These are phyloP conservation scores for Boletus edulis DNA, from an alignment of 768 basidiomycete genomes.

Conservation along the genomic window DNA sequence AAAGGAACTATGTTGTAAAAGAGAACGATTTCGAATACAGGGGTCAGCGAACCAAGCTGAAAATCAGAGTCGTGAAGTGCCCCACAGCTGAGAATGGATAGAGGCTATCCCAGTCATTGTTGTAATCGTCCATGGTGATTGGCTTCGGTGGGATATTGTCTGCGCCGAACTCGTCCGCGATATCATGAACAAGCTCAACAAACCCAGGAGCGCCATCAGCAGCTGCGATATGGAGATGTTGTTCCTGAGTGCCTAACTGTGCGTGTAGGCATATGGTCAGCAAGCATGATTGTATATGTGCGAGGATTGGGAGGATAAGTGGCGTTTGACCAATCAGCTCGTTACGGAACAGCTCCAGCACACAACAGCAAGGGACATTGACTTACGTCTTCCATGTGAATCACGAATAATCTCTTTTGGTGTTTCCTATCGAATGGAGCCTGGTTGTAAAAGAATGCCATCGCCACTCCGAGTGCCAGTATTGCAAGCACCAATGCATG, in stretches of 20 bases:
- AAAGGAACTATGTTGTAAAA: conserved; percentile 59
- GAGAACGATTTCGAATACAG: not conserved
- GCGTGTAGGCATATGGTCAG: not conserved
- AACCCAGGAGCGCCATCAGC: conserved; percentile 85
- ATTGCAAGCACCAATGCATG: conserved; percentile 43
- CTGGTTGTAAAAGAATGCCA: conserved; percentile 59
- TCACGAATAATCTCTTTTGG: conserved; percentile 81
- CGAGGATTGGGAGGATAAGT: not conserved
- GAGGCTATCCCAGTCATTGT: conserved; percentile 84
- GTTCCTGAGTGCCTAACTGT: conserved; percentile 69
- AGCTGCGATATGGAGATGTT: conserved; percentile 75
- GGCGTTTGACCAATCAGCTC: not conserved
- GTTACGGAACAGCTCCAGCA: not conserved
- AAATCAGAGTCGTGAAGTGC: conserved; percentile 10
- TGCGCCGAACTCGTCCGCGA: conserved; percentile 60
- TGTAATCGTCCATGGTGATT: conserved; percentile 70
- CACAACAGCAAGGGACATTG: not conserved
- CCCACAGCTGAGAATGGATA: conserved; percentile 75
- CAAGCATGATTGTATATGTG: not conserved
- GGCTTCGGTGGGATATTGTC: conserved; percentile 38
- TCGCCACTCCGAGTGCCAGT: conserved; percentile 44
- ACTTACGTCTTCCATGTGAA: conserved; percentile 84
- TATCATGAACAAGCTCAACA: conserved; percentile 53
- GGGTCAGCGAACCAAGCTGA: not conserved
- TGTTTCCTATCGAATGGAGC: conserved; percentile 80